These are phyloP conservation scores for Rhodotorula sp. DNA, from an alignment of 1,284 basidiomycete species.

Conservation along the genomic window DNA sequence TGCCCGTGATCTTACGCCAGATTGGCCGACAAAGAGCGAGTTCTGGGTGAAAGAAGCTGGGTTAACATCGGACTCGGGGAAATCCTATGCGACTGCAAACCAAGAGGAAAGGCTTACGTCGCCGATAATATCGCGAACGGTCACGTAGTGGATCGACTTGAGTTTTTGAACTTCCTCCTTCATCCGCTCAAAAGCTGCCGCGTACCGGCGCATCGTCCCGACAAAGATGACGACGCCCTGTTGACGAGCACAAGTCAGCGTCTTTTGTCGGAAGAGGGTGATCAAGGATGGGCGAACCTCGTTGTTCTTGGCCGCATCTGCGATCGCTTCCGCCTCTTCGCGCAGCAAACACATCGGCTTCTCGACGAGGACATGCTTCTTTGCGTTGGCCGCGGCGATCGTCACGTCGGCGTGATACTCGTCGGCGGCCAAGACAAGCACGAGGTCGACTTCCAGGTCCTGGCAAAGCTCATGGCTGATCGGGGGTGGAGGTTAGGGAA, in stretches of 20 bases:
- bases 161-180: constrained; percentile 47
- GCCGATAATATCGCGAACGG: constrained; percentile 53
- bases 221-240: constrained; percentile 46
- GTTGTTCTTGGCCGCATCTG: constrained; percentile 44
- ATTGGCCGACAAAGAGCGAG: constrained; percentile 49
- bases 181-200: constrained; percentile 48
- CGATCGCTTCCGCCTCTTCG: constrained; percentile 46
- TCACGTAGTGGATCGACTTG: constrained; percentile 48
- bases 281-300: constrained; percentile 3
- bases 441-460: constrained; percentile 46
- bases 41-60: constrained; percentile 44
- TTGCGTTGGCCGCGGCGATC: constrained; percentile 41
- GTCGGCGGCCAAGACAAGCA: constrained; percentile 45
- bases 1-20: constrained; percentile 31
- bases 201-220: constrained; percentile 53
- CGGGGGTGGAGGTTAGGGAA: not conserved
- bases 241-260: not conserved
- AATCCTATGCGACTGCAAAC: not conserved
- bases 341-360: constrained; percentile 49
- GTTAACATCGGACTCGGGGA: not conserved
- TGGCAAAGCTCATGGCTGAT: not conserved
- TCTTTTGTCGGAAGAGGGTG: not conserved
- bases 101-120: constrained; percentile 41
- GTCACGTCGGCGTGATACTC: constrained; percentile 40
- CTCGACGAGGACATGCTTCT: constrained; percentile 49